Percentiles rank a stretch among this genome's conserved stretches.
Conservation (phyloP, 495 filamentous ascomycete species). For the Echria macrotheca region DNA sequence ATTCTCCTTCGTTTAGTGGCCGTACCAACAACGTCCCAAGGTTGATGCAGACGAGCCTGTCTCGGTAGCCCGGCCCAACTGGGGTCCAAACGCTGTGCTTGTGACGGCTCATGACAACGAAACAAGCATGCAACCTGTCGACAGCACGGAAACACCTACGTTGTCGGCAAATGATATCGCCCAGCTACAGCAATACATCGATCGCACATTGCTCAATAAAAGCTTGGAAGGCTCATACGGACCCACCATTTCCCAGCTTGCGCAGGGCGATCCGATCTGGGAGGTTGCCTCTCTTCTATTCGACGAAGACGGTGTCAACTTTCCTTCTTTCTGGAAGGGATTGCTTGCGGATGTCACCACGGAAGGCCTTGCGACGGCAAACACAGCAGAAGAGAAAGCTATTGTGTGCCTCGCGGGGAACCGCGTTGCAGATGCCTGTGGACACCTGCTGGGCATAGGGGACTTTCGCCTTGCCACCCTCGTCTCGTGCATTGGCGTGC, state of each 20-base stretch:
- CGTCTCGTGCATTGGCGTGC: constrained; percentile 68
- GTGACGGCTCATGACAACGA: constrained; percentile 49
- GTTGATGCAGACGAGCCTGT: constrained; percentile 51
- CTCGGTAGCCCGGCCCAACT: constrained; percentile 64
- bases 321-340: constrained; percentile 57
- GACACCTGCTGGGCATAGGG: constrained; percentile 60
- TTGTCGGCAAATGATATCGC: constrained; percentile 10
- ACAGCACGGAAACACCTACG: constrained; percentile 7
- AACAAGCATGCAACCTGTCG: constrained; percentile 19
- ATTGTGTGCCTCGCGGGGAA: constrained; percentile 72
- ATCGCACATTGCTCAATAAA: constrained; percentile 16
- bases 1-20: constrained; percentile 64
- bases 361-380: constrained; percentile 44
- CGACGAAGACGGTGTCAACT: constrained; percentile 56
- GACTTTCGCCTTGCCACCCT: constrained; percentile 79
- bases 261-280: constrained; percentile 63
- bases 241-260: constrained; percentile 19
- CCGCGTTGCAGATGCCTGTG: constrained; percentile 75
- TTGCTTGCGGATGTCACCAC: constrained; percentile 55
- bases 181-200: constrained; percentile 29
- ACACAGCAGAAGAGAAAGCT: constrained; percentile 72
- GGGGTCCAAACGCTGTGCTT: constrained; percentile 69
- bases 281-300: constrained; percentile 80
- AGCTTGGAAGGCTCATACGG: constrained; percentile 4
- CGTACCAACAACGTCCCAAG: constrained; percentile 73